Evolutionary conservation across 345 rosid genomes (phyloP), one percentile per base, ranked within the genome.

Genomic region (Brassica juncea): DNA sequence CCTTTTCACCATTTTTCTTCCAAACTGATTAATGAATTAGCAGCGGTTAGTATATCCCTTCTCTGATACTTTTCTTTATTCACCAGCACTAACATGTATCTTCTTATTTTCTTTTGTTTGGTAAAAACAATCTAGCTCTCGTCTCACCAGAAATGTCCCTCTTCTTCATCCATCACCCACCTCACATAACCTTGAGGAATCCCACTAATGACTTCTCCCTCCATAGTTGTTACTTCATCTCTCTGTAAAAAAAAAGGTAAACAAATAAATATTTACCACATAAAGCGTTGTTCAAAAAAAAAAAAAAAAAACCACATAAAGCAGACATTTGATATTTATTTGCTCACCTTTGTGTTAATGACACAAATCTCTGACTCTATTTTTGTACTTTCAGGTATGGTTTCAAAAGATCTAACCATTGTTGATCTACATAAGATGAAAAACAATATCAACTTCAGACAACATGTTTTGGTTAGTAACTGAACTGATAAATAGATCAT

Each of bases 101-200:
- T 57, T 16, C 12, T 66, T 0, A 4, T 1, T 37, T 14, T 11
- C 9, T 23, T 3, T 7, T 61, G 16, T 9, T 30, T 11, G 37
- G 30, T 16, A 32, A 15, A n/a, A 31, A 21, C 10, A 4, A 27
- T 58, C 25, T 15, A 54, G n/a, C n/a, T 44, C 6, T 54, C 47
- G 34, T 47, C 10, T 81, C 80, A 81, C 77, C 84, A 81, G 77
- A 81, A 81, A 76, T 81, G 77, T 2, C 70, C 59, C 0, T 83
- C 92, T 52, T 92, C 97, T 47, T 92, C 97, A 11, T 88, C 74
- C 30, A 76, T 84, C 55, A 95, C 91, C 99, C 99, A 95, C 57
- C 80, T 81, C 34, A 65, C 66, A 63, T 90, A 95, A 59, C 86
- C 83, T 63, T 85, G 79, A 8, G 92, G 78, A 67, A 83, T 59